These are phyloP conservation scores for Leavenworthia alabamica DNA, from an alignment of 345 rosid genomes.

Conservation along the genomic window DNA sequence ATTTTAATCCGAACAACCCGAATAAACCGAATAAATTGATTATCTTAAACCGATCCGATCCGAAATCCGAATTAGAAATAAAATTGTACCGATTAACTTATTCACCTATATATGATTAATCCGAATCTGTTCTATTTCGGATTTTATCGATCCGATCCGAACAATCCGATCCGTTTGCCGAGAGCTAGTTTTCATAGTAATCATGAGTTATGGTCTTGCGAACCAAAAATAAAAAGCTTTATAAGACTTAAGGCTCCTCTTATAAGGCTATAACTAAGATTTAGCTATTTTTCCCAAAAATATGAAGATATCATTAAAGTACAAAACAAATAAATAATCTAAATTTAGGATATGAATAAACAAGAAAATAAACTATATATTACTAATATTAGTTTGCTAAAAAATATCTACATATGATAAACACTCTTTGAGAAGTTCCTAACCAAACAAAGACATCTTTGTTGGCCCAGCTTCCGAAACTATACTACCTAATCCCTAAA, in stretches of 20 bases:
- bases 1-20: no score
- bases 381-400: background rate
- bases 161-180: no score
- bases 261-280: no score
- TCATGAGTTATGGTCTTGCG: background rate
- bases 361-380: background rate
- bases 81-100: no score
- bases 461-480: constrained; percentile 1
- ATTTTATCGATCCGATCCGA: no score
- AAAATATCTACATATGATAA: background rate
- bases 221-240: background rate
- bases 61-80: no score
- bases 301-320: background rate
- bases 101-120: no score
- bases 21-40: no score
- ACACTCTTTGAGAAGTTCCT: background rate
- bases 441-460: background rate
- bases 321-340: background rate
- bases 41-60: no score
- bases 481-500: background rate
- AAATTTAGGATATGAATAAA: background rate
- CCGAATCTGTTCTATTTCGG: no score
- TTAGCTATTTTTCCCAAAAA: background rate
- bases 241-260: no score
- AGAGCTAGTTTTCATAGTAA: background rate